Conservation (phyloP, 2,329 filamentous ascomycete species). For the Emmonsiellopsis sp. region DNA sequence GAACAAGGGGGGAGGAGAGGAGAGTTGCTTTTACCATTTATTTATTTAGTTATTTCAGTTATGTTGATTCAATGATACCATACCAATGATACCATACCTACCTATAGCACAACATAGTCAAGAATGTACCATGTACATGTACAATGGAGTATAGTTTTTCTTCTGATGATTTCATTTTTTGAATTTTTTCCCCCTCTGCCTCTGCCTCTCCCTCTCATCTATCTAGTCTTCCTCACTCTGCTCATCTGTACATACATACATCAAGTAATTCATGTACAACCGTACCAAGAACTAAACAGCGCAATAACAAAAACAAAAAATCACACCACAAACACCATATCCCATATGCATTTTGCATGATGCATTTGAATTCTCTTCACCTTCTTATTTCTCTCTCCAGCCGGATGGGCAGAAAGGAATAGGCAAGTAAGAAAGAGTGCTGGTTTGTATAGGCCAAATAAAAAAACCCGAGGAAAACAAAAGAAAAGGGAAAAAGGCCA, state of each 20-base stretch:
- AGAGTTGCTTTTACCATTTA: not conserved
- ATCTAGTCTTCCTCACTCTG: not conserved
- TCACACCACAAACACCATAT: not conserved
- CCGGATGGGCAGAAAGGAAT: not conserved
- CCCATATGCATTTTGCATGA: slow-evolving; percentile 17
- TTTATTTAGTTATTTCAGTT: too few species aligned
- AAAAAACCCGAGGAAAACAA: not conserved
- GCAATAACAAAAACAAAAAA: slow-evolving; percentile 7
- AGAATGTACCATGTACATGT: too few species aligned
- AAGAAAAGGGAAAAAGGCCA: not conserved
- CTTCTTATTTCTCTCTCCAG: not conserved
- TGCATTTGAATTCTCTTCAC: not conserved
- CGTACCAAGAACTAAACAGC: not conserved
- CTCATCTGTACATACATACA: not conserved
- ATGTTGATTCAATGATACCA: too few species aligned
- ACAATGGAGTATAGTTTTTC: too few species aligned
- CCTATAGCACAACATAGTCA: too few species aligned
- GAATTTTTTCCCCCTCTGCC: too few species aligned
- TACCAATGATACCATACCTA: too few species aligned
- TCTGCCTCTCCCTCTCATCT: not conserved
- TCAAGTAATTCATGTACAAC: not conserved
- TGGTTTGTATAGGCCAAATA: not conserved
- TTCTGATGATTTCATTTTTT: too few species aligned
- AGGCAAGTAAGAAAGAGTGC: not conserved
- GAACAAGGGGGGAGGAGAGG: not conserved